Evolutionary conservation across 2,329 filamentous ascomycete genomes (phyloP), one percentile per base, ranked within the genome.

Genomic region (Colletotrichum sp.): DNA sequence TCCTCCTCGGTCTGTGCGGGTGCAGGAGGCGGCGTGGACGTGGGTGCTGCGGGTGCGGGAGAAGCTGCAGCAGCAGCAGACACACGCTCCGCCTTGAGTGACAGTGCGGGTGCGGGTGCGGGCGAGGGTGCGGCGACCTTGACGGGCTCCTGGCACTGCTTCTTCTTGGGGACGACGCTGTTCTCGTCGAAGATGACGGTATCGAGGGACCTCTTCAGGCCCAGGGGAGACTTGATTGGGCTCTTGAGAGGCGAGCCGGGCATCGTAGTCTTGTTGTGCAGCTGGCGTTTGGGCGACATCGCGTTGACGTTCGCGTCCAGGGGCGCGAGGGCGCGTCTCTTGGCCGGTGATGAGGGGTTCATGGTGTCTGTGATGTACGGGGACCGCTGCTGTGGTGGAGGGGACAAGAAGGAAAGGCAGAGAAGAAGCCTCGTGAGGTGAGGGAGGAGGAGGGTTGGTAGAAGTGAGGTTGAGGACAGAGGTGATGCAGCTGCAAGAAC

Each of bases 231-330:
- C 63, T 69, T 78, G 64, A 71, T 29, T 18, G 69, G 65, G 15
- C 70, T 77, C 68, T 70, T 77, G n/a, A 66, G 65, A 33, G 65
- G 74, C 13, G 59, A 74, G 13, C 55, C 55, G 33, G 43, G 69
- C n/a, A 54, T 16, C 62, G 51, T 51, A 24, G 47, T 59, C 47
- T 72, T 62, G 77, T 78, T 57, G 75, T 79, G 58, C 75, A 75
- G 80, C 72, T 82, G 83, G 43, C 81, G 80, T 21, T 78, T 75
- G 29, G 79, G 77, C 24, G 73, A 76, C 76, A 80, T 80, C 79
- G 83, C 83, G 82, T 88, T 88, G 78, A 83, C 83, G 81, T 88
- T 88, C 69, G 84, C 83, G 81, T 88, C 83, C 65, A 87, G 81
- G 27, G 85, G 80, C 66, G 84, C 86, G 54, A 89, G 85, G 75